Percentiles rank a stretch among this genome's conserved stretches.
phyloP scores from a whole-genome alignment of 2,329 filamentous ascomycete genomes.

The Penicillium sp. region DNA sequence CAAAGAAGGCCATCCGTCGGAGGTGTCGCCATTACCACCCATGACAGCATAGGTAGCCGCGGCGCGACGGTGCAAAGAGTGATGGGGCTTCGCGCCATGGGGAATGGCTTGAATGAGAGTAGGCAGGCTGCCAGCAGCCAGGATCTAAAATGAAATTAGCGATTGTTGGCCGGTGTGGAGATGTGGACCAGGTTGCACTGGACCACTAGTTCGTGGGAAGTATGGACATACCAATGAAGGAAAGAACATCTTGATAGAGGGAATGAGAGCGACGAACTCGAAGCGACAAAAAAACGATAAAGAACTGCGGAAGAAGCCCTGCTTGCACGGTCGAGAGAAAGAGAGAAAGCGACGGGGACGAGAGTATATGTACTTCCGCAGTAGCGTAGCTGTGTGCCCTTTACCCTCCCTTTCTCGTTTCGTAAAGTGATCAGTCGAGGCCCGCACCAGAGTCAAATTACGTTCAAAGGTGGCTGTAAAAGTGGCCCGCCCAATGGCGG shows the following conservation, averaged over 20 bases:
- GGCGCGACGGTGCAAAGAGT: slow-evolving; percentile 20
- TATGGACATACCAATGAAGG: slow-evolving; percentile 13
- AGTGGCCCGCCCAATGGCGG: slow-evolving; percentile 12
- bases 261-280: slow-evolving; percentile 4
- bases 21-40: slow-evolving; percentile 20
- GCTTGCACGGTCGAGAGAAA: slow-evolving; percentile 11
- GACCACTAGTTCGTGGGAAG: neutral
- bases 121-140: slow-evolving; percentile 35
- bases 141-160: slow-evolving; percentile 15
- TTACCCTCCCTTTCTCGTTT: slow-evolving; percentile 3
- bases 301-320: slow-evolving; percentile 11
- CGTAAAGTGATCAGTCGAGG: slow-evolving; percentile 9
- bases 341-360: neutral
- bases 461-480: slow-evolving; percentile 8
- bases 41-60: slow-evolving; percentile 18
- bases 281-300: slow-evolving; percentile 5
- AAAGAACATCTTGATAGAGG: slow-evolving; percentile 9
- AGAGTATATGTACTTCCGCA: slow-evolving; percentile 9
- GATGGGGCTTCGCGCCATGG: slow-evolving; percentile 12
- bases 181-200: neutral
- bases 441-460: slow-evolving; percentile 9
- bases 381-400: slow-evolving; percentile 1
- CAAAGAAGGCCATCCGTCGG: slow-evolving; percentile 28
- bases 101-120: slow-evolving; percentile 22
- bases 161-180: neutral